phyloP scores from a whole-genome alignment of 805 yeast species.

The Metschnikowia chrysomelidarum region DNA sequence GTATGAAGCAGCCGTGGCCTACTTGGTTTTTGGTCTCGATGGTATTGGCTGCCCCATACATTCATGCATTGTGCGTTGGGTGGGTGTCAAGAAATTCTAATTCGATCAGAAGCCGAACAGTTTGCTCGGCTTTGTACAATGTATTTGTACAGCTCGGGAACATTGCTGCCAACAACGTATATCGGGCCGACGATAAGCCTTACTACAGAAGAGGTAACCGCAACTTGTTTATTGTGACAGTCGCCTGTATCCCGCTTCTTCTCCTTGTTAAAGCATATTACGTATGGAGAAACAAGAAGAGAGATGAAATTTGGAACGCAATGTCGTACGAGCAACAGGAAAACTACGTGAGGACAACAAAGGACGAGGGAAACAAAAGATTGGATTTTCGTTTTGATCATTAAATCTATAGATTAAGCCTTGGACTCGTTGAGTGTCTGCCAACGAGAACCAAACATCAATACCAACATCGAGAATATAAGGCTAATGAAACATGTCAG shows the following conservation, averaged over 20 bases:
- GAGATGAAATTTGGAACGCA: slow-evolving; percentile 49
- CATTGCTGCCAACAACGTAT: slow-evolving; percentile 55
- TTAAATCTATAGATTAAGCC: too few relatives aligned
- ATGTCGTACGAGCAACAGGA: slow-evolving; percentile 50
- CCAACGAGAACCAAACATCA: slow-evolving; percentile 11
- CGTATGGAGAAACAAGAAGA: slow-evolving; percentile 39
- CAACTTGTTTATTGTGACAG: slow-evolving; percentile 31
- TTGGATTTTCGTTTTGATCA: slow-evolving; percentile 46
- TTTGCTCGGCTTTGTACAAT: slow-evolving; percentile 63
- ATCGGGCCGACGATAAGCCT: slow-evolving; percentile 57
- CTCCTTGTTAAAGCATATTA: slow-evolving; percentile 37
- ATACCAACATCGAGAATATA: slow-evolving; percentile 11
- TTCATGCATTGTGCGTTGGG: slow-evolving; percentile 55
- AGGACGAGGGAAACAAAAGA: slow-evolving; percentile 56
- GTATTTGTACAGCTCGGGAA: slow-evolving; percentile 60
- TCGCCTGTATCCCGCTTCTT: slow-evolving; percentile 22
- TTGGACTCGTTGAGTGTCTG: slow-evolving; percentile 1
- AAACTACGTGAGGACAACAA: slow-evolving; percentile 44
- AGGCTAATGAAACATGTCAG: slow-evolving; percentile 13
- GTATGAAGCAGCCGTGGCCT: slow-evolving; percentile 40
- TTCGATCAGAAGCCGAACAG: slow-evolving; percentile 61
- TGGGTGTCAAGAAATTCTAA: slow-evolving; percentile 65
- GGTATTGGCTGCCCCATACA: slow-evolving; percentile 44
- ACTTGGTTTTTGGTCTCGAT: slow-evolving; percentile 39
- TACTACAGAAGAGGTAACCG: slow-evolving; percentile 57